These are phyloP conservation scores for Acanthamoeba royreba DNA, from an alignment of 208 protist species.

Conservation along the genomic window DNA sequence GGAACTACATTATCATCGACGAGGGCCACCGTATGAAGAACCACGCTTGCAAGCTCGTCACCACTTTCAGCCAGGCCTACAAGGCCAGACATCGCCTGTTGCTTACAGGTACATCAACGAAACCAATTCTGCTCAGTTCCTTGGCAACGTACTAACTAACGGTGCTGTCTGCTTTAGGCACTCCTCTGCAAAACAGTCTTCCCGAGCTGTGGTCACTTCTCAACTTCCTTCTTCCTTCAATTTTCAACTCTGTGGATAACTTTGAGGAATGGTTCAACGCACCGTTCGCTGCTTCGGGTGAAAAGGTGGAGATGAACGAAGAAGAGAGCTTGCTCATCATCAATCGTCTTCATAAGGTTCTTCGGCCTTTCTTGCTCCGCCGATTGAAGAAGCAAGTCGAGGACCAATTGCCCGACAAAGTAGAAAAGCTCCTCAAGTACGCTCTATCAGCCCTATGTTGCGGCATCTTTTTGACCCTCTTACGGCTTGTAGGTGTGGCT, in stretches of 20 bases:
- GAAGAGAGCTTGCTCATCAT: too few relatives aligned
- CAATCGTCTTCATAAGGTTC: slow-evolving; percentile 90
- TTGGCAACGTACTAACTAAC: slow-evolving; percentile 76
- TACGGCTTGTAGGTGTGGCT: not conserved
- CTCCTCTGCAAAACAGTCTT: slow-evolving; percentile 95
- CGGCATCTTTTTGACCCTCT: too few relatives aligned
- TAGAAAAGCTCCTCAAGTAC: slow-evolving; percentile 85
- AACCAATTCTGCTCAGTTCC: too few relatives aligned
- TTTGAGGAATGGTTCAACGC: slow-evolving; percentile 90
- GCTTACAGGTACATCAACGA: too few relatives aligned
- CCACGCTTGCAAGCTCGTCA: slow-evolving; percentile 90
- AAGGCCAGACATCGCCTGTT: slow-evolving; percentile 90
- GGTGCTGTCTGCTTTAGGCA: not conserved
- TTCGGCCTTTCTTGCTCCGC: slow-evolving; percentile 97
- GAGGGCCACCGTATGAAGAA: slow-evolving; percentile 58
- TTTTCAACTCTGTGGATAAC: slow-evolving; percentile 79
- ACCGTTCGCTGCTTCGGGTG: not conserved
- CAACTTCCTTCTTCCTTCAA: slow-evolving; percentile 95
- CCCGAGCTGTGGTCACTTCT: slow-evolving; percentile 98
- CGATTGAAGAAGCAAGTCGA: slow-evolving; percentile 97
- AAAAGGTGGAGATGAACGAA: slow-evolving; percentile 78
- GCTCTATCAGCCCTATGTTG: too few relatives aligned
- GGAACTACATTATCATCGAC: slow-evolving; percentile 90
- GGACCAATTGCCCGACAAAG: slow-evolving; percentile 93
- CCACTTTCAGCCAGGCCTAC: too few relatives aligned